These are phyloP conservation scores for Lactifluus echinatus DNA, from an alignment of 768 basidiomycete species.

Conservation along the genomic window DNA sequence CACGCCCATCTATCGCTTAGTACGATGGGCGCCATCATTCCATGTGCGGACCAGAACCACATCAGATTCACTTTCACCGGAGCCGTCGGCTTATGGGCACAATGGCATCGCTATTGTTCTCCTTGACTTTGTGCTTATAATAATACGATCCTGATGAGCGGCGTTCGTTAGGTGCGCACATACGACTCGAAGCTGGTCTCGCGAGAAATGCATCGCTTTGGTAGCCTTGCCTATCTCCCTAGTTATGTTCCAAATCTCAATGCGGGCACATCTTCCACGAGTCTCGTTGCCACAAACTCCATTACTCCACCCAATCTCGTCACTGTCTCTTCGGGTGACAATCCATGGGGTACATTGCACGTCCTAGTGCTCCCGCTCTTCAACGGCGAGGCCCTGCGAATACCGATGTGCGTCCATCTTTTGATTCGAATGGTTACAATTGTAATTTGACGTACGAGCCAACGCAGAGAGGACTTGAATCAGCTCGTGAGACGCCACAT, in stretches of 20 bases:
- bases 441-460: background rate
- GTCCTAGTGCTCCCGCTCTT: slow-evolving; percentile 86
- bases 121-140: background rate
- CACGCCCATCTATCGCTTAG: background rate
- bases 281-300: slow-evolving; percentile 27
- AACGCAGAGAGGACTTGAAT: slow-evolving; percentile 76
- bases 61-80: background rate
- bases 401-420: slow-evolving; percentile 57
- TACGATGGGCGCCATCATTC: background rate
- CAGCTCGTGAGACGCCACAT: slow-evolving; percentile 73
- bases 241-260: slow-evolving; percentile 45
- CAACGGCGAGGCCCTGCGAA: slow-evolving; percentile 78
- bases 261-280: slow-evolving; percentile 40
- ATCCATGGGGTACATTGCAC: slow-evolving; percentile 77
- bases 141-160: background rate
- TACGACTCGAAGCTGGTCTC: slow-evolving; percentile 76
- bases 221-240: slow-evolving; percentile 47
- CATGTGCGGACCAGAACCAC: background rate
- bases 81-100: background rate
- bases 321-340: slow-evolving; percentile 40
- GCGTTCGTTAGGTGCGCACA: slow-evolving; percentile 45
- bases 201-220: slow-evolving; percentile 80
- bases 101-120: background rate
- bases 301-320: slow-evolving; percentile 17
- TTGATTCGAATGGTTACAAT: background rate